Evolutionary conservation across 2,329 filamentous ascomycete genomes (phyloP).

Genomic region (Alternaria sp.): DNA sequence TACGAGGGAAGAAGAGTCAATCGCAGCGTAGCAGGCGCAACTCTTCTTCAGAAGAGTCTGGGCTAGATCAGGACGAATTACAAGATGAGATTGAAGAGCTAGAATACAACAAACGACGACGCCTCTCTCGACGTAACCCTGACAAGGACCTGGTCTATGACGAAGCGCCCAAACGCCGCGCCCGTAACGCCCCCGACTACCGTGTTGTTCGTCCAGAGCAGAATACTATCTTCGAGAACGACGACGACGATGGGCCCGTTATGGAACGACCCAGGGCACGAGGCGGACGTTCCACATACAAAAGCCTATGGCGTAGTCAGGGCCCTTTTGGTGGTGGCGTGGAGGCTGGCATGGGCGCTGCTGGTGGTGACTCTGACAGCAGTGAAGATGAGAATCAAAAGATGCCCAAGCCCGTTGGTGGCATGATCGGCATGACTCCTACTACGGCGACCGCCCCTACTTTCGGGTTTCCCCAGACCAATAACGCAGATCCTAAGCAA

Average conservation of each 20-base stretch:
- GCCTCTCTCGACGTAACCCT: conserved; percentile 40
- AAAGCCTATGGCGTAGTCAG: conserved; percentile 85
- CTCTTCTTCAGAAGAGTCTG: conserved; percentile 58
- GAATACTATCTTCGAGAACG: conserved; percentile 76
- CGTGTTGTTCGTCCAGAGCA: conserved; percentile 81
- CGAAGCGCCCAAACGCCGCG: conserved; percentile 68
- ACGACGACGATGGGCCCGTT: conserved; percentile 73
- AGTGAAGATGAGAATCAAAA: conserved; percentile 91
- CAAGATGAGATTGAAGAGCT: conserved; percentile 64
- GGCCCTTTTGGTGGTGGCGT: conserved; percentile 92
- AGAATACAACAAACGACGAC: conserved; percentile 58
- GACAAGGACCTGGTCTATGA: conserved; percentile 60
- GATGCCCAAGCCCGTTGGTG: conserved; percentile 62
- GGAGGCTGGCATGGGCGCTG: conserved; percentile 78
- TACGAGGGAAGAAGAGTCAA: conserved; percentile 57
- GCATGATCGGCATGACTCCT: conserved; percentile 71
- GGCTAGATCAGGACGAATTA: conserved; percentile 48
- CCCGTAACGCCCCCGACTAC: conserved; percentile 81
- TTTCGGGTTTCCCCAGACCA: conserved; percentile 66
- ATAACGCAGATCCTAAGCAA: conserved; percentile 66
- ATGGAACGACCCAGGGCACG: conserved; percentile 72
- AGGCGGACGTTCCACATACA: conserved; percentile 67
- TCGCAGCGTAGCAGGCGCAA: conserved; percentile 59
- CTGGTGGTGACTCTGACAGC: conserved; percentile 89
- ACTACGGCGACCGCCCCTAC: conserved; percentile 61